Conservation (phyloP, 805 yeast species). For the Debaryomyces prosopidis region DNA sequence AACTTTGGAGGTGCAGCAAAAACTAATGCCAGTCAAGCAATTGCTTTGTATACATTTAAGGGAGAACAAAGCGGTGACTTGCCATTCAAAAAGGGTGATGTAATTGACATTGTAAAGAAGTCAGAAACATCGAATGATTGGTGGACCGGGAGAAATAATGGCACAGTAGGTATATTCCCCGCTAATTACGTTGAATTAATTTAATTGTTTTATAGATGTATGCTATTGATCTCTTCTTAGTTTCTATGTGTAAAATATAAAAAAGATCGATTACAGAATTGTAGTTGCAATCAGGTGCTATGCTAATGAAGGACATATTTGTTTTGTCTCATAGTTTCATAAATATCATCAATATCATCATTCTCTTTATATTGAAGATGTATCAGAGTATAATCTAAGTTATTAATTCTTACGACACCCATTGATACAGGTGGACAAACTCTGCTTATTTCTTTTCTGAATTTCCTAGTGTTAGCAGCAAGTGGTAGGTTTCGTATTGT, state of each 20-base stretch:
- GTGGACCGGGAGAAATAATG: constrained; percentile 95
- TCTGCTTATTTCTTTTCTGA: no score
- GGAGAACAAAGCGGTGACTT: constrained; percentile 95
- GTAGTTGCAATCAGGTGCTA: neutral
- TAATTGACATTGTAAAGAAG: constrained; percentile 80
- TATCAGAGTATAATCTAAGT: no score
- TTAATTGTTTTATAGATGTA: constrained; percentile 19
- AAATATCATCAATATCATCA: no score
- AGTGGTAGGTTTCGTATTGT: no score
- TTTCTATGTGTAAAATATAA: neutral
- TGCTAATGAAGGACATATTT: no score
- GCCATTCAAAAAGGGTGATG: constrained; percentile 92
- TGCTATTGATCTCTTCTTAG: neutral
- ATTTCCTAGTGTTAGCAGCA: no score
- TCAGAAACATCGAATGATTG: constrained; percentile 91
- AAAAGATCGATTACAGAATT: neutral
- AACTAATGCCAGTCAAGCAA: constrained; percentile 68
- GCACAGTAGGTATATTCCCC: constrained; percentile 90
- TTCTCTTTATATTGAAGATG: no score
- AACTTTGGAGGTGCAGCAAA: constrained; percentile 36
- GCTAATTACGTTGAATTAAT: constrained; percentile 92
- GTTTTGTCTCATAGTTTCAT: no score
- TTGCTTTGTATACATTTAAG: constrained; percentile 83
- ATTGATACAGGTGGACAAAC: no score
- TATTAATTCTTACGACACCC: no score